These are phyloP conservation scores for Hippophae rhamnoides DNA, from an alignment of 306 rosid species.

Conservation along the genomic window DNA sequence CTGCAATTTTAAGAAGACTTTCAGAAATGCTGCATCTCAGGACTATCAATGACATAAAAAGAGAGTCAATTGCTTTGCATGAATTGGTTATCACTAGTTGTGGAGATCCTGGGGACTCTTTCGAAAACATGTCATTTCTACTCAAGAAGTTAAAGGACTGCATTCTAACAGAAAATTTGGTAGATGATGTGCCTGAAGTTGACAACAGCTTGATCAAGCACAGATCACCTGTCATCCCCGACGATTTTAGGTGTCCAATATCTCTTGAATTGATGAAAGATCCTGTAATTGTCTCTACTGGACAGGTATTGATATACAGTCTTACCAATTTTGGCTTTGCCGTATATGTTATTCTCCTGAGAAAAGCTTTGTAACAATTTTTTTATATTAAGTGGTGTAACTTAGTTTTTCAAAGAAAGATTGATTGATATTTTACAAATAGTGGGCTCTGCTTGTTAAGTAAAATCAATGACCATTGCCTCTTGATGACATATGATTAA, in stretches of 20 bases:
- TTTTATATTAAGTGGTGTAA: too few species aligned
- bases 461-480: too few species aligned
- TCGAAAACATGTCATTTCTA: constrained; percentile 52
- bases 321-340: not conserved
- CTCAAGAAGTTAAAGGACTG: constrained; percentile 60
- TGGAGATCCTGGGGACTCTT: constrained; percentile 42
- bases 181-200: constrained; percentile 31
- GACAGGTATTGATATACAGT: constrained; percentile 61
- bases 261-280: constrained; percentile 95
- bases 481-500: too few species aligned
- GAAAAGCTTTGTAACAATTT: too few species aligned
- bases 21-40: constrained; percentile 68
- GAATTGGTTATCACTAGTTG: constrained; percentile 48
- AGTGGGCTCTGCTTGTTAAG: not conserved
- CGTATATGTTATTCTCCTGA: too few species aligned
- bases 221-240: constrained; percentile 94
- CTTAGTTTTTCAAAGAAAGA: not conserved
- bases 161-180: constrained; percentile 48
- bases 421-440: not conserved
- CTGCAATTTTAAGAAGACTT: constrained; percentile 59
- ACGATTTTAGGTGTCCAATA: constrained; percentile 94
- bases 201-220: constrained; percentile 55
- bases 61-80: constrained; percentile 70
- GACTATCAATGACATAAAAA: constrained; percentile 64
- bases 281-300: constrained; percentile 92